A percentile compares a stretch with the other conserved stretches of the same genome.
Evolutionary conservation across 495 filamentous ascomycete genomes (phyloP).

Genomic region (Aspergillus ellipticus): DNA sequence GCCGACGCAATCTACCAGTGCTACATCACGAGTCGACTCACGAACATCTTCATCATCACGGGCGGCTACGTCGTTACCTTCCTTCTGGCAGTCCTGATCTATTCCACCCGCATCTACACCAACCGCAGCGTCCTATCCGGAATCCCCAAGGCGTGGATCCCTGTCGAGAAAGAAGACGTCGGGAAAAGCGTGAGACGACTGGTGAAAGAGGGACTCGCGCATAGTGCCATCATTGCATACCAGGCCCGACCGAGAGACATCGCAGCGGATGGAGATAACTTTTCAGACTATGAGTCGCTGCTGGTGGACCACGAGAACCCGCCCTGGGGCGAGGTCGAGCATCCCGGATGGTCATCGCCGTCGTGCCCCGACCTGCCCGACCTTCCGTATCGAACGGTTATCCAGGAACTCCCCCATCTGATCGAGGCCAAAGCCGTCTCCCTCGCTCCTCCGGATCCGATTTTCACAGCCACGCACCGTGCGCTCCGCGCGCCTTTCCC

Average conservation of each 20-base stretch:
- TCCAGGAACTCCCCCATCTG: slow-evolving; percentile 81
- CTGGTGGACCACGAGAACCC: slow-evolving; percentile 38
- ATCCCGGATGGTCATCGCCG: slow-evolving; percentile 88
- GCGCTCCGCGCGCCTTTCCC: slow-evolving; percentile 32
- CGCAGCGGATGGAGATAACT: slow-evolving; percentile 26
- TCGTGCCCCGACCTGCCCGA: slow-evolving; percentile 67
- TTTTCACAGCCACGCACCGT: slow-evolving; percentile 16
- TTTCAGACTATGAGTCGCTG: slow-evolving; percentile 29
- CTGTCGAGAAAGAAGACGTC: slow-evolving; percentile 71
- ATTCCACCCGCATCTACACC: slow-evolving; percentile 83
- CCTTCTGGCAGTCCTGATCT: slow-evolving; percentile 68
- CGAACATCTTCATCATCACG: slow-evolving; percentile 81
- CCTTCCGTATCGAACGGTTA: slow-evolving; percentile 75
- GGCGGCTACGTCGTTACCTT: slow-evolving; percentile 75
- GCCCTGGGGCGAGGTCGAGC: slow-evolving; percentile 76
- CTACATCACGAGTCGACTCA: slow-evolving; percentile 55
- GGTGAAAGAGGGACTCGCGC: slow-evolving; percentile 63
- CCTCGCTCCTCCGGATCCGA: slow-evolving; percentile 63
- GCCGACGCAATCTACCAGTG: slow-evolving; percentile 81
- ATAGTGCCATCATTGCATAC: slow-evolving; percentile 79
- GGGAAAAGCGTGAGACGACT: slow-evolving; percentile 67
- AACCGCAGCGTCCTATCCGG: slow-evolving; percentile 70
- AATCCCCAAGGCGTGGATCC: slow-evolving; percentile 82
- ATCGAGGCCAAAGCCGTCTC: slow-evolving; percentile 92
- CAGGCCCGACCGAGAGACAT: slow-evolving; percentile 64